Evolutionary conservation across 2,329 filamentous ascomycete species (phyloP).

Genomic region (Aspergillus fijiensis): DNA sequence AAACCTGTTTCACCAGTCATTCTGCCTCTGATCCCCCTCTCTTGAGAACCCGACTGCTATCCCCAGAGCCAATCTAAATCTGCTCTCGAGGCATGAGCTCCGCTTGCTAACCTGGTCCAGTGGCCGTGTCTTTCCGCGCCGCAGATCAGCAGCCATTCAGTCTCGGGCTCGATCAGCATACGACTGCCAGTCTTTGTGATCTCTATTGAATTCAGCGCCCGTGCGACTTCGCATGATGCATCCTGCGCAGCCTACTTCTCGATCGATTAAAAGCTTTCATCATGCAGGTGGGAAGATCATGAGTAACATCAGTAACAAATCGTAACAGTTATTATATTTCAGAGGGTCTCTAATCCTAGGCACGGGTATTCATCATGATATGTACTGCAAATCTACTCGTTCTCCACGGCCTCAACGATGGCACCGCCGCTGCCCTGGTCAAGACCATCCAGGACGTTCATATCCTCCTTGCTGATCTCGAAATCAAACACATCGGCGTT

Average conservation of each 20-base stretch:
- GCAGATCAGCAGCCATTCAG: conserved; percentile 58
- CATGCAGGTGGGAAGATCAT: conserved; percentile 55
- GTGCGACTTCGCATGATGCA: conserved; percentile 80
- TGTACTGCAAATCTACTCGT: conserved; percentile 32
- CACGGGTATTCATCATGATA: conserved; percentile 8
- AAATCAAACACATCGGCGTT: conserved; percentile 66
- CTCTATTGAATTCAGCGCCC: conserved; percentile 73
- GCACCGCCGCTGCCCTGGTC: conserved; percentile 52
- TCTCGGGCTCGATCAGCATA: conserved; percentile 65
- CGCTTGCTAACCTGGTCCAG: conserved; percentile 29
- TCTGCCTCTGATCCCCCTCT: background rate
- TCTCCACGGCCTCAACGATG: conserved; percentile 49
- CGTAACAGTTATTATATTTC: conserved; percentile 2
- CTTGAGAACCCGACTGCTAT: background rate
- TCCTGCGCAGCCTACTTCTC: conserved; percentile 78
- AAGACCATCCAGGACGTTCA: conserved; percentile 53
- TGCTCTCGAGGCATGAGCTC: conserved; percentile 25
- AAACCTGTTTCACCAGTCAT: background rate
- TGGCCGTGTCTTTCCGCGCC: conserved; percentile 51
- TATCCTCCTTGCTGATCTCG: conserved; percentile 56
- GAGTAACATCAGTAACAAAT: conserved; percentile 14
- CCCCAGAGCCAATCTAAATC: background rate
- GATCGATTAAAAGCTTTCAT: conserved; percentile 87
- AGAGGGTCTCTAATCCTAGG: conserved; percentile 4
- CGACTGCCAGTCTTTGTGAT: conserved; percentile 75